Evolutionary conservation across 2,329 filamentous ascomycete species (phyloP).

Genomic region (Fusarium burgessii): DNA sequence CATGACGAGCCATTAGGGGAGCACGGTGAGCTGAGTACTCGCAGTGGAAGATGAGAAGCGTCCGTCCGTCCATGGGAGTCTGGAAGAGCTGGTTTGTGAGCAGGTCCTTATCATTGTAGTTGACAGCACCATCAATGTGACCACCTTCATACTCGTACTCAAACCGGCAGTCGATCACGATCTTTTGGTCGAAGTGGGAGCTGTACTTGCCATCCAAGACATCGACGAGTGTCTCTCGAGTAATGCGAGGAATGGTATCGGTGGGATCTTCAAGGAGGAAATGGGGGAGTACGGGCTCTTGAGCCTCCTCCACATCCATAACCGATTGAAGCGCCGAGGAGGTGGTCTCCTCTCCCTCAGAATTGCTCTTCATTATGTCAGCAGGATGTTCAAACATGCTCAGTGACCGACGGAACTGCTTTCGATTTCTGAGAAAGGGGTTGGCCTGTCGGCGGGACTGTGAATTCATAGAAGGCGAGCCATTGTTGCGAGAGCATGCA

Average conservation of each 20-base stretch:
- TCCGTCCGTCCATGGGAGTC: constrained; percentile 73
- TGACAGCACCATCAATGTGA: constrained; percentile 92
- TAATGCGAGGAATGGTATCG: constrained; percentile 90
- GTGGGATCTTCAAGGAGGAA: constrained; percentile 83
- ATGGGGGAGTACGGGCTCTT: constrained; percentile 82
- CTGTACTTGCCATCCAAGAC: constrained; percentile 88
- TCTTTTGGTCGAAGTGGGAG: constrained; percentile 79
- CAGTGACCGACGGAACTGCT: constrained; percentile 89
- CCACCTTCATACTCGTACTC: constrained; percentile 99
- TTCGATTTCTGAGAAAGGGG: constrained; percentile 80
- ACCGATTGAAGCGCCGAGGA: constrained; percentile 72
- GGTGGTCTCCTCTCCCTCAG: constrained; percentile 64
- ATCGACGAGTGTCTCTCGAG: constrained; percentile 83
- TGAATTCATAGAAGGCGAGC: constrained; percentile 75
- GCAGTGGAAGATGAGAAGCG: constrained; percentile 93
- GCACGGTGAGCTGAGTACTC: constrained; percentile 98
- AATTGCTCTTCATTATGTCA: constrained; percentile 86
- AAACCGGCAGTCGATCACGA: constrained; percentile 96
- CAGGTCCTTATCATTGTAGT: constrained; percentile 96
- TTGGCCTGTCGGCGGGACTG: constrained; percentile 80
- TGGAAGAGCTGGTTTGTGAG: constrained; percentile 84
- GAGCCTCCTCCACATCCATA: constrained; percentile 84
- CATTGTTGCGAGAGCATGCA: constrained; percentile 70
- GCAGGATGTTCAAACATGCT: constrained; percentile 98
- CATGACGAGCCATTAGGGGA: constrained; percentile 93